Evolutionary conservation across 75 land plant genomes (phyloP), one percentile per base, ranked within the genome.

Genomic region (Pseudotsuga menziesii): DNA sequence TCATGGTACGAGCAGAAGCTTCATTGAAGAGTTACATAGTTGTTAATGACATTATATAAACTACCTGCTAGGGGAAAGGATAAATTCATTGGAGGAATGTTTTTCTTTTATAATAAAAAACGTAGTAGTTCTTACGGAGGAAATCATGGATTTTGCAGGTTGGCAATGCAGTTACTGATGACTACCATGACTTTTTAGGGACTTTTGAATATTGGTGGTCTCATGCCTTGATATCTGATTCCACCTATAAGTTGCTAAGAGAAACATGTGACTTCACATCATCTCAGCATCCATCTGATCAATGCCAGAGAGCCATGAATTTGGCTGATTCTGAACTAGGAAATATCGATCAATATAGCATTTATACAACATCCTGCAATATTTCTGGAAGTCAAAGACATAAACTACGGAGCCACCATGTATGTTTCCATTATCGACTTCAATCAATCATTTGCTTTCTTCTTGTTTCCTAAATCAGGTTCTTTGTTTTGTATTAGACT

Each of bases 161-260:
- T 57, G 96, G 96, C 23, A 93, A 93, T 83, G 85, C 92, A 15
- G 72, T 89, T 20, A 75, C 81, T 23, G 90, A 91, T 76, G 56
- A 79, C 57, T 77, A 80, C 17, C 35, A 79, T 58, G 92, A 89
- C 76, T 79, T 83, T 11, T 52, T 80, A 41, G 94, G 94, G 20
- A 76, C 80, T 55, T 55, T 84, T 41, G 92, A 92, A 19, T 93
- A 75, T 76, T 84, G 83, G 89, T 88, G 87, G 90, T 77, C 63
- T 32, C 94, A 92, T 85, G 91, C 84, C 5, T 70, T 93, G 77
- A 88, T 93, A n/a, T 87, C 94, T 9, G 87, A 92, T 36, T 61
- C 78, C 15, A 78, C 85, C 4, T 88, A 88, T 57, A 20, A 54
- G 16, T 58, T 29, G 11, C 63, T 89, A 9, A 78, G 74, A 3